Conservation (phyloP, 768 basidiomycete species). For the Tricholoma saponaceum region DNA sequence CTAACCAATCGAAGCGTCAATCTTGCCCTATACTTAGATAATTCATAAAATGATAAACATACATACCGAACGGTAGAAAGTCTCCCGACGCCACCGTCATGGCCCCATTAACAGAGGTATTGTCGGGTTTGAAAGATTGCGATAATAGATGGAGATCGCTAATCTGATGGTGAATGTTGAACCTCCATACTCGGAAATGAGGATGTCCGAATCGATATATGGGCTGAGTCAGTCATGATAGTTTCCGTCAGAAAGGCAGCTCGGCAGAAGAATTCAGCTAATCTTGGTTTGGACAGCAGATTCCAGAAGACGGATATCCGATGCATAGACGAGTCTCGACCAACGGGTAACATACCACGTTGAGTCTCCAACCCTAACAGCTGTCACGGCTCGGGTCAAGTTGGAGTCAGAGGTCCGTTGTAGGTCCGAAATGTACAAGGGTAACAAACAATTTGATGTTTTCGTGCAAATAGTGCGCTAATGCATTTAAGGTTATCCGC, state of each 20-base stretch:
- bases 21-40: neutral
- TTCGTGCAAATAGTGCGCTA: neutral
- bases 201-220: neutral
- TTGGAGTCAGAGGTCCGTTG: neutral
- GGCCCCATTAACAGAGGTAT: neutral
- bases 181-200: neutral
- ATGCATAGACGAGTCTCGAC: neutral
- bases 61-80: neutral
- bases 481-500: neutral
- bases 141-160: neutral
- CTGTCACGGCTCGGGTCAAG: neutral
- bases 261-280: neutral
- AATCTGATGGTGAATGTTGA: too few relatives aligned
- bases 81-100: neutral
- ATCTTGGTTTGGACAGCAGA: neutral
- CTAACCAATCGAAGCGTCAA: neutral
- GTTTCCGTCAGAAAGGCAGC: neutral
- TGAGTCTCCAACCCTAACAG: neutral
- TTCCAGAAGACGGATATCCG: neutral
- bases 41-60: neutral
- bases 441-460: neutral
- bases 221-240: neutral
- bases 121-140: neutral
- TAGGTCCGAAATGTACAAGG: neutral
- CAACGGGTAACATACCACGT: neutral